Base-by-base conservation (phyloP, 2,329 filamentous ascomycete genomes). In the Penicillium sp. region DNA sequence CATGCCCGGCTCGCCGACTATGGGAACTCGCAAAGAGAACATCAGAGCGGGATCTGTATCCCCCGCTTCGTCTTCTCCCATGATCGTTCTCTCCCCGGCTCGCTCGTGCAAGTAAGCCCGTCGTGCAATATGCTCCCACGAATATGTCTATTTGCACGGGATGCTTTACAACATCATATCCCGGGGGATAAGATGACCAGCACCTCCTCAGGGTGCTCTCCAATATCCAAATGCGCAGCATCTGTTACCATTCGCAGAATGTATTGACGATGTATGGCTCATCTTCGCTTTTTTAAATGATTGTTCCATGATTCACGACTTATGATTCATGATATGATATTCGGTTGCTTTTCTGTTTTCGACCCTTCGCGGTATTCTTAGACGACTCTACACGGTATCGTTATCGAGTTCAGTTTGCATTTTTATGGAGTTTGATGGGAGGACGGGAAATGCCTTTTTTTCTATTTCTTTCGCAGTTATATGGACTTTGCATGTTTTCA, bases 31-130 rank as follows among this genome's bases (percentile, higher is more conserved):
- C 31, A 78, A 76, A 59, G 71, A 74, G 48, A 72, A 70, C 34
- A 63, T 70, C 57, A 70, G 71, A 53, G 63, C 73, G 16, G 72
- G 69, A 14, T 74, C 73, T 32, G 53, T 68, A 40, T 77, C 75
- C 13, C 74, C 74, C 5, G 65, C 70, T 26, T 71, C 73, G 26
- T 71, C 73, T 13, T 73, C 73, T 14, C 71, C 72, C 55, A 74
- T 74, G 64, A 67, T 76, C 39, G 55, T 68, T 35, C 60, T 72
- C 43, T 69, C 69, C 18, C 72, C 72, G 39, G 69, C 73, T 47
- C 70, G 68, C 22, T 74, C 73, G 13, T 69, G 66, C 43, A 61
- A 65, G 37, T 72, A 61, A 62, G 16, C 45, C 8, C 11, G 29
- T 22, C 10, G 22, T 49, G 37, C 4, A 47, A 31, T 16, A 26